phyloP scores from a whole-genome alignment of 75 land plant genomes.

The Cryptomeria japonica region DNA sequence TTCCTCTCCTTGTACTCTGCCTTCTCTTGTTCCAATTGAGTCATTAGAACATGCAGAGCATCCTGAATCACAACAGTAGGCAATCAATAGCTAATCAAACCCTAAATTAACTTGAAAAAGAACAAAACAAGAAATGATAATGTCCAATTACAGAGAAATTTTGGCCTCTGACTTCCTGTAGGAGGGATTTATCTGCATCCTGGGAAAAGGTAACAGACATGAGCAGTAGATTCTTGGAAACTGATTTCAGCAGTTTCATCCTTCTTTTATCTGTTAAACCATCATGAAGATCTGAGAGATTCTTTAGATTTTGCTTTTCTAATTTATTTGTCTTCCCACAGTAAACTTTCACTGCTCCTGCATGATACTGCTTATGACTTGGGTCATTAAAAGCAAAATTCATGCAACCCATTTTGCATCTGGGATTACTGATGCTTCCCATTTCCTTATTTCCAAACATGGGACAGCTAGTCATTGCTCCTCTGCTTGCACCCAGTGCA shows the following conservation, averaged over 20 bases:
- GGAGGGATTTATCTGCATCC: neutral
- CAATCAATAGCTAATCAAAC: neutral
- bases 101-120: neutral
- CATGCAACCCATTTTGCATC: neutral
- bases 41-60: constrained; percentile 21
- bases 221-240: constrained; percentile 27
- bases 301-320: neutral
- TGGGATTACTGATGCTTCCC: neutral
- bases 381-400: neutral
- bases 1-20: constrained; percentile 40
- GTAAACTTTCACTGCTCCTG: neutral
- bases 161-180: neutral
- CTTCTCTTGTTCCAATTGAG: constrained; percentile 31
- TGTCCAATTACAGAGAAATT: neutral
- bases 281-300: neutral
- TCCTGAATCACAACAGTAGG: constrained; percentile 22
- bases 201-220: neutral
- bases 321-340: neutral
- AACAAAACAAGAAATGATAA: neutral
- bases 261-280: neutral
- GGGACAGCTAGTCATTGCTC: neutral
- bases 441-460: neutral
- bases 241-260: constrained; percentile 35
- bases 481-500: neutral
- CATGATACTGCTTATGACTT: neutral